Evolutionary conservation across 805 yeast species (phyloP).

Genomic region (Dipodascopsis uninucleata): DNA sequence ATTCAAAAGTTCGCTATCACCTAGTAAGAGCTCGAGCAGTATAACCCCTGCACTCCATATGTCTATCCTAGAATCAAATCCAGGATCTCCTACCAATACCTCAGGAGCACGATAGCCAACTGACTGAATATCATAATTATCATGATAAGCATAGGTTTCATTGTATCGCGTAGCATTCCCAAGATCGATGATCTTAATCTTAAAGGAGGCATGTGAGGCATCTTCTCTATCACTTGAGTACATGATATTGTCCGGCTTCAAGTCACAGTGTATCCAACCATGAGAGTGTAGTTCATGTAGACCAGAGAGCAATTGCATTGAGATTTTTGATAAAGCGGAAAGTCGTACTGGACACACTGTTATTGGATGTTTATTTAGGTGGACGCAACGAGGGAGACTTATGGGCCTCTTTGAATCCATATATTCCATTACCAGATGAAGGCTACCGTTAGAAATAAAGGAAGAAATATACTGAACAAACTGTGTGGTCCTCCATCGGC

Average conservation of each 20-base stretch:
- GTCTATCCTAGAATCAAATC: constrained; percentile 28
- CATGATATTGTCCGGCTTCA: constrained; percentile 31
- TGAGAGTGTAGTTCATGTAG: constrained; percentile 23
- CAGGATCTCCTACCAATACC: constrained; percentile 29
- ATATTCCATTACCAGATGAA: constrained; percentile 19
- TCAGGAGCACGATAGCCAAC: constrained; percentile 32
- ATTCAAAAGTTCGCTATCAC: neutral
- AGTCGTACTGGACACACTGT: constrained; percentile 18
- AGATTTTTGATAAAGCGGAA: constrained; percentile 27
- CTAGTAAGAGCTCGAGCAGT: constrained; percentile 26
- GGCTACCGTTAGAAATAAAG: constrained; percentile 3
- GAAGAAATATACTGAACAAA: constrained; percentile 7
- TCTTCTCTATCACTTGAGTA: neutral
- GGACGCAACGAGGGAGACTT: constrained; percentile 19
- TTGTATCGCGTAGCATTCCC: constrained; percentile 25
- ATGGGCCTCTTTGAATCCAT: constrained; percentile 12
- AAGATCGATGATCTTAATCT: constrained; percentile 29
- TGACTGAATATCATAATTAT: constrained; percentile 29
- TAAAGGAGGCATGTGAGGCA: neutral
- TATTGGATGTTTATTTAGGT: constrained; percentile 11
- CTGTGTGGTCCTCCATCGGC: constrained; percentile 3
- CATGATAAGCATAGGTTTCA: constrained; percentile 22
- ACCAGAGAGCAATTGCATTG: constrained; percentile 27
- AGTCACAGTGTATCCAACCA: constrained; percentile 30
- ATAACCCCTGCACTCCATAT: constrained; percentile 32